Evolutionary conservation across 2,329 filamentous ascomycete genomes (phyloP).

Genomic region (Graphilbum fragrans): DNA sequence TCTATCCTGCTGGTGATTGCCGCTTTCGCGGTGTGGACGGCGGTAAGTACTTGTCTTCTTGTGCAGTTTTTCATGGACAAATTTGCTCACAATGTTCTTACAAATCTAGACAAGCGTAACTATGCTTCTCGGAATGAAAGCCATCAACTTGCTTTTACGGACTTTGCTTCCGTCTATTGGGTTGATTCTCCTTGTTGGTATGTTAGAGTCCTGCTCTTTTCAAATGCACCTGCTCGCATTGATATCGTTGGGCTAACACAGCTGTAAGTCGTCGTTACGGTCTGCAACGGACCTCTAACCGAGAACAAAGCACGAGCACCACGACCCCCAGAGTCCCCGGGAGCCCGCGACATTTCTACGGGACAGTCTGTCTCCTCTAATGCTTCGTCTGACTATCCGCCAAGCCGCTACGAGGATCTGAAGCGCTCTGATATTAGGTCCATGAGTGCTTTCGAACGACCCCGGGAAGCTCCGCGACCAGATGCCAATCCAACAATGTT

Average conservation of each 20-base stretch:
- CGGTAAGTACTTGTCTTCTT: constrained; percentile 24
- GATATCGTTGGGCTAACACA: neutral
- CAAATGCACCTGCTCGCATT: neutral
- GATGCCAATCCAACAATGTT: constrained; percentile 18
- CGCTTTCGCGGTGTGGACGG: constrained; percentile 40
- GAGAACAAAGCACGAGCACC: constrained; percentile 16
- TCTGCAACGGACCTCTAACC: constrained; percentile 23
- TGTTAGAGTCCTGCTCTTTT: constrained; percentile 6
- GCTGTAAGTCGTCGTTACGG: constrained; percentile 23
- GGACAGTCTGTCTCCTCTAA: constrained; percentile 28
- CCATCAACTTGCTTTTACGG: constrained; percentile 28
- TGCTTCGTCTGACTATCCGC: constrained; percentile 27
- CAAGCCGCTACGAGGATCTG: constrained; percentile 35
- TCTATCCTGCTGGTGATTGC: constrained; percentile 27
- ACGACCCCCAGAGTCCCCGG: constrained; percentile 25
- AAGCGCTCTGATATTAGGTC: constrained; percentile 27
- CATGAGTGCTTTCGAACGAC: constrained; percentile 23
- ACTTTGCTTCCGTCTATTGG: constrained; percentile 40
- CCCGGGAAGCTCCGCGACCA: constrained; percentile 14
- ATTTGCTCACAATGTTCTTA: neutral
- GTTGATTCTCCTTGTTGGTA: constrained; percentile 36
- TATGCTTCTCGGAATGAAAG: constrained; percentile 34
- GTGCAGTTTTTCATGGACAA: neutral
- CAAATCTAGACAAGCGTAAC: constrained; percentile 34
- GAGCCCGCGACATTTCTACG: constrained; percentile 20